Evolutionary conservation across 1,139 yeast genomes (phyloP).

Genomic region (Yamadazyma diddensiae): DNA sequence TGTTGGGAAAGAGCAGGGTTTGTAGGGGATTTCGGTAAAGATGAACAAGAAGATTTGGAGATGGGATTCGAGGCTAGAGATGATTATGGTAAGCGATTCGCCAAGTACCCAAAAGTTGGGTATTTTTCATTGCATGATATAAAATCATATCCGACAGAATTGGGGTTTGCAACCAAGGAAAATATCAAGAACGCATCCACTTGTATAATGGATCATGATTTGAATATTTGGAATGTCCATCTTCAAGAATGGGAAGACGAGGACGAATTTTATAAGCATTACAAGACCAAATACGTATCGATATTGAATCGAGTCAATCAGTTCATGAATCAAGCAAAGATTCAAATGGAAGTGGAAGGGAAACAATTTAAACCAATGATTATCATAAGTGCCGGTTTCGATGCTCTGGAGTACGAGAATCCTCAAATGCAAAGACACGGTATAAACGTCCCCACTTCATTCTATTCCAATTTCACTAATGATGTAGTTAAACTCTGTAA

Average conservation of each 20-base stretch:
- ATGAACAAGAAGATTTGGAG: slow-evolving; percentile 36
- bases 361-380: slow-evolving; percentile 69
- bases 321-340: slow-evolving; percentile 53
- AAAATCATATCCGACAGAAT: slow-evolving; percentile 82
- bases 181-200: slow-evolving; percentile 76
- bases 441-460: slow-evolving; percentile 79
- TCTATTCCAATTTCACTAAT: slow-evolving; percentile 69
- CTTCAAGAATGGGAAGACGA: slow-evolving; percentile 62
- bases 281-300: slow-evolving; percentile 59
- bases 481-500: slow-evolving; percentile 69
- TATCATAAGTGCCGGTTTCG: slow-evolving; percentile 82
- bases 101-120: slow-evolving; percentile 66
- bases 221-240: slow-evolving; percentile 85
- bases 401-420: slow-evolving; percentile 82
- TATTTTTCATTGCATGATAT: slow-evolving; percentile 85
- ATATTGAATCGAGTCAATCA: slow-evolving; percentile 68
- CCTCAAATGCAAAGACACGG: slow-evolving; percentile 85
- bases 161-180: slow-evolving; percentile 71
- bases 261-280: slow-evolving; percentile 63
- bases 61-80: slow-evolving; percentile 36
- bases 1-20: slow-evolving; percentile 80
- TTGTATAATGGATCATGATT: slow-evolving; percentile 75
- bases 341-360: slow-evolving; percentile 40
- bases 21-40: slow-evolving; percentile 48
- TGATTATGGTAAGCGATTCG: slow-evolving; percentile 52